Evolutionary conservation across 108 stramenopile genomes (phyloP), one percentile per base, ranked within the genome.

Genomic region (Chaetoceros tenuissimus): DNA sequence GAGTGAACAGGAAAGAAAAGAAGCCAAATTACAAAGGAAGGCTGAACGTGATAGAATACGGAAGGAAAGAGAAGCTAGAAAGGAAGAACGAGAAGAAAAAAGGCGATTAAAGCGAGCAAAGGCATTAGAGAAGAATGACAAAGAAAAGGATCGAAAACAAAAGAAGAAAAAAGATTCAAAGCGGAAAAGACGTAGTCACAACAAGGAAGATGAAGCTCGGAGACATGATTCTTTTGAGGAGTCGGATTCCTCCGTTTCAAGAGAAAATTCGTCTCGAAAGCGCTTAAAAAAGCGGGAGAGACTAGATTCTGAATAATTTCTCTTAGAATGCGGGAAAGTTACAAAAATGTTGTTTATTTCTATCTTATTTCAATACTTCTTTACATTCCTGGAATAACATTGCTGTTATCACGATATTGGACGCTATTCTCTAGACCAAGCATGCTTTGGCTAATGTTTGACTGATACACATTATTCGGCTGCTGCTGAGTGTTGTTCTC

Each of bases 151-250:
- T 54, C 51, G 67, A 22, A 76, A 64, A 56, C 60, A 34, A 61
- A 30, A 81, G 22, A 73, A 81, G 56, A 72, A 75, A 62, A 53
- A 63, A 31, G 62, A 59, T 45, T n/a, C n/a, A n/a, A 75, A 69
- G 45, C 62, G 70, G 23, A 28, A 1, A 29, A 49, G 56, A 30
- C 48, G 50, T 43, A 57, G 51, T 24, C 50, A 46, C 29, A 45
- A 55, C 5, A 16, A 7, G 27, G 28, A 31, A 30, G 49, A 51
- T 60, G 24, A 29, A 60, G 7, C 24, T 16, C 13, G 46, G 19
- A 10, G 29, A 24, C 24, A 17, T 22, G 21, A 31, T n/a, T 24
- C 3, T 57, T 45, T 16, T 30, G 3, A 24, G 25, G n/a, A n/a
- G n/a, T n/a, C n/a, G n/a, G n/a, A n/a, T n/a, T n/a, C n/a, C n/a